Base-by-base conservation (phyloP, 2,329 filamentous ascomycete species). In the Xylariales sp. region DNA sequence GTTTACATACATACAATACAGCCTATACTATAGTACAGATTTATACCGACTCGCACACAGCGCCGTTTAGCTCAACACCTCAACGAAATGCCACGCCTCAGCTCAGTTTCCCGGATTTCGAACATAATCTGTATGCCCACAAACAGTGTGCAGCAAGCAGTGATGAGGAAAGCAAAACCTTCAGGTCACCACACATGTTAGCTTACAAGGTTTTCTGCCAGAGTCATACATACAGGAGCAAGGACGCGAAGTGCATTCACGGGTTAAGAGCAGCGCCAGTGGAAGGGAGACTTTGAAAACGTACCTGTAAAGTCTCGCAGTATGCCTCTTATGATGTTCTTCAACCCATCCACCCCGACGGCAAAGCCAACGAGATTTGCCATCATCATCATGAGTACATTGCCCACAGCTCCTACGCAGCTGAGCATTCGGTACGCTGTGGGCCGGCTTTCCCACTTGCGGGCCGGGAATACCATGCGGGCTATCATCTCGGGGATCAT, bases 341-440 rank as follows among this genome's bases (percentile, higher is more conserved):
- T 77, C 55, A 97, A 51, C 0, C 94, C 93, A 55, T 98, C 93
- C 34, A 96, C 49, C 0, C 94, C 94, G 11, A 98, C 75, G 0
- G 91, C 93, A 62, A 97, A 98, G 0, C 93, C 93, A 10, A 98
- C 89, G 14, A 98, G 66, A 57, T 98, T 98, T 13, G 91, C 93
- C 30, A 78, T 75, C 76, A 97, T 95, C 85, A 98, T 93, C 84
- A 96, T 89, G 33, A 97, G 65, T 17, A 95, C 75, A 51, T 96
- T 96, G 1, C 66, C 77, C 4, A 96, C 87, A 0, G 81, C 88
- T 3, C 91, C 93, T 13, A 86, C 60, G 5, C 85, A 86, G 59
- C 85, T 90, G 3, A 97, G 57, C 60, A 90, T 75, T 18, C 93
- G 78, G 57, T 95, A 96, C 3, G 75, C 61, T 35, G 80, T 84